Conservation (phyloP, 345 rosid species). For the Eucalyptus fibrosa region DNA sequence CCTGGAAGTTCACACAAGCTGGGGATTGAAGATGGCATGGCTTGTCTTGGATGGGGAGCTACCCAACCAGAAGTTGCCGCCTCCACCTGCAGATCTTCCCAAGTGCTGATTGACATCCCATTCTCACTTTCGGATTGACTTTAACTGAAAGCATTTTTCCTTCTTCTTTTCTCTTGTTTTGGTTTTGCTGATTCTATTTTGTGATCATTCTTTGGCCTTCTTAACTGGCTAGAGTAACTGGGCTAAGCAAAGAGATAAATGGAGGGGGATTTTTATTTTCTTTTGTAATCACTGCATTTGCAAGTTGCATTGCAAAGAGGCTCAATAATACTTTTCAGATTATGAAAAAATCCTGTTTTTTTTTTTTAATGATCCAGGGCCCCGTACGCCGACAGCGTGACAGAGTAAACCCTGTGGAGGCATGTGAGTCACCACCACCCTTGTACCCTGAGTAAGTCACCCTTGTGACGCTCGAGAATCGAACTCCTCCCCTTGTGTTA, state of each 20-base stretch:
- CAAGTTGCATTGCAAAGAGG: background rate
- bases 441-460: accelerated
- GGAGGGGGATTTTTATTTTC: background rate
- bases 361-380: too few species aligned
- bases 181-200: background rate
- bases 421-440: too few species aligned
- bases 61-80: constrained; percentile 51
- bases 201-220: background rate
- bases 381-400: accelerated
- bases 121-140: background rate
- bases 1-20: constrained; percentile 64
- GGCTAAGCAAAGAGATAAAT: background rate
- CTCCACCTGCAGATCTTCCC: constrained; percentile 68
- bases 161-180: background rate
- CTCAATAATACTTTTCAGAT: background rate
- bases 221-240: background rate
- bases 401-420: accelerated
- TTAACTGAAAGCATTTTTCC: background rate
- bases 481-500: too few species aligned
- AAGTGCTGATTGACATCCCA: constrained; percentile 21
- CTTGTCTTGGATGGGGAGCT: constrained; percentile 53
- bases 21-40: constrained; percentile 76
- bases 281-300: background rate
- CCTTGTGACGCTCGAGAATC: too few species aligned
- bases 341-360: background rate